Conservation (phyloP, 1,284 basidiomycete genomes). For the Albatrellus sp. region DNA sequence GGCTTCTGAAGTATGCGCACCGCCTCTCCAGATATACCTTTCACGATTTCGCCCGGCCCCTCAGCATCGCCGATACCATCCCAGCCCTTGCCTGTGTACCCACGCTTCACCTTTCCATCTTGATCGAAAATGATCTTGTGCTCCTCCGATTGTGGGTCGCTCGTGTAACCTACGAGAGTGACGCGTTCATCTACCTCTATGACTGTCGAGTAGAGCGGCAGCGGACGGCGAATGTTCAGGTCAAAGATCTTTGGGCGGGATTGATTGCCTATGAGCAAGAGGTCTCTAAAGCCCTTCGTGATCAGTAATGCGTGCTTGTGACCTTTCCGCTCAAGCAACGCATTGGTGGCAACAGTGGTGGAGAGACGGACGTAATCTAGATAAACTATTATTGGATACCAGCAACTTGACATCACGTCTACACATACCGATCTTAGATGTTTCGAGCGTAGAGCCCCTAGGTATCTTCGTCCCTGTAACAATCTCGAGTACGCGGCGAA, state of each 20-base stretch:
- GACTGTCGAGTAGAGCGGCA: conserved; percentile 72
- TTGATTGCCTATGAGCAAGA: conserved; percentile 88
- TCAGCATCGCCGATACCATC: conserved; percentile 56
- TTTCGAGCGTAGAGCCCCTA: conserved; percentile 56
- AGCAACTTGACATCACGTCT: background rate
- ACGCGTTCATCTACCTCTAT: conserved; percentile 92
- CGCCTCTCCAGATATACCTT: conserved; percentile 84
- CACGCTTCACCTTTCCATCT: conserved; percentile 49
- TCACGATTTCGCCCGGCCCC: conserved; percentile 69
- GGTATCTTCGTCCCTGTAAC: conserved; percentile 59
- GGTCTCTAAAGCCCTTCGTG: conserved; percentile 86
- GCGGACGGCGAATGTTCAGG: conserved; percentile 70
- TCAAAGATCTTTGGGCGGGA: conserved; percentile 86
- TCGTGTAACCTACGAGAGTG: conserved; percentile 86
- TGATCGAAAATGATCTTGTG: conserved; percentile 69
- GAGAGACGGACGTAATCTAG: conserved; percentile 85
- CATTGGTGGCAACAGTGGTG: conserved; percentile 95
- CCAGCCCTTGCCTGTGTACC: conserved; percentile 67
- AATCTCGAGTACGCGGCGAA: conserved; percentile 79
- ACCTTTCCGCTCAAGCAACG: conserved; percentile 89
- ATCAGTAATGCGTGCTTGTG: conserved; percentile 86
- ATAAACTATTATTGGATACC: background rate
- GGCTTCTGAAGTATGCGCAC: conserved; percentile 77
- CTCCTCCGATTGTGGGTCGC: conserved; percentile 70
- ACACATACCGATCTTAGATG: conserved; percentile 70